Evolutionary conservation across 305 asterid species (phyloP).

Genomic region (Fraxinus ornus): DNA sequence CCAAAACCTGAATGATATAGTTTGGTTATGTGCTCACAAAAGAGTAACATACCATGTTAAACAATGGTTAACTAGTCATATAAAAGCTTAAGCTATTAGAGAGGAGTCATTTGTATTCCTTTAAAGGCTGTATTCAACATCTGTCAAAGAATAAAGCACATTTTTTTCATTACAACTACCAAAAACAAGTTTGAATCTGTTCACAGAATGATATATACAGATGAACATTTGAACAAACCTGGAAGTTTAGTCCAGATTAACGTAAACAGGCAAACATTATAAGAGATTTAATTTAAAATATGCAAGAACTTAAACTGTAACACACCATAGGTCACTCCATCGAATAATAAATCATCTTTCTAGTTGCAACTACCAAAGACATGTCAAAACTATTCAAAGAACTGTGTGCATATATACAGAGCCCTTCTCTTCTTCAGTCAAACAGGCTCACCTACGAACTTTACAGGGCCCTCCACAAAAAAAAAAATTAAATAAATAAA

Average conservation of each 20-base stretch:
- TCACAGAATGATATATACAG: neutral
- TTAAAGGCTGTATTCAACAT: neutral
- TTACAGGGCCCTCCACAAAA: neutral
- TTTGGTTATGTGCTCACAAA: slow-evolving; percentile 2
- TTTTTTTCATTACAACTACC: neutral
- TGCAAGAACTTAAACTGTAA: neutral
- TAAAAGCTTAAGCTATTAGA: neutral
- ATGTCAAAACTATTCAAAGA: neutral
- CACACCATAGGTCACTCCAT: neutral
- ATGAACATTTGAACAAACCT: neutral
- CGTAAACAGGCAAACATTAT: neutral
- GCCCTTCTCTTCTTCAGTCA: neutral
- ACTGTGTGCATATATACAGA: neutral
- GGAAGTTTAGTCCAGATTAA: neutral
- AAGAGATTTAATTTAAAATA: neutral
- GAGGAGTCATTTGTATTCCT: neutral
- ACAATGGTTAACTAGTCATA: neutral
- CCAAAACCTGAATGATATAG: slow-evolving; percentile 62
- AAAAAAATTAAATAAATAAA: no score
- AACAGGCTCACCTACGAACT: neutral
- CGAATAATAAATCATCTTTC: neutral
- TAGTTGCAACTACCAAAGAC: neutral
- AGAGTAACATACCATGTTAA: neutral
- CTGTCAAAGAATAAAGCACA: neutral
- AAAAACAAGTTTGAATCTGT: neutral